Conservation (phyloP, 2,329 filamentous ascomycete species). For the Fusarium goolgardi region DNA sequence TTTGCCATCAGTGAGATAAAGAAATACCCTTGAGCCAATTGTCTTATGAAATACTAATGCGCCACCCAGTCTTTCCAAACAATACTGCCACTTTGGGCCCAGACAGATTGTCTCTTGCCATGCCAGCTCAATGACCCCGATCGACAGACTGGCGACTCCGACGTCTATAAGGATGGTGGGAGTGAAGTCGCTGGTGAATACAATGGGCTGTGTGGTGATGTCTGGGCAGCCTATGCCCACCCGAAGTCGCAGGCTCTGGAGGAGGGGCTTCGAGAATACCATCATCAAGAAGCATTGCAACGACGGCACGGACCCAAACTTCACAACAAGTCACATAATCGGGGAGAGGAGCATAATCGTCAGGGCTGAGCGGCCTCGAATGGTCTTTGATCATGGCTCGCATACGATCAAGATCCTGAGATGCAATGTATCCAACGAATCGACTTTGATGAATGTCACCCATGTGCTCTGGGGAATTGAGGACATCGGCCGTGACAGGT, state of each 20-base stretch:
- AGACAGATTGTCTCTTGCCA: neutral
- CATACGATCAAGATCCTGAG: slow-evolving; percentile 32
- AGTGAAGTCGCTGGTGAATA: slow-evolving; percentile 39
- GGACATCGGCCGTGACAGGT: slow-evolving; percentile 17
- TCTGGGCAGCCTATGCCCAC: slow-evolving; percentile 25
- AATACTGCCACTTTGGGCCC: neutral
- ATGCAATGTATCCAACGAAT: slow-evolving; percentile 40
- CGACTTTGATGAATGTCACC: slow-evolving; percentile 23
- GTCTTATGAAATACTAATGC: neutral
- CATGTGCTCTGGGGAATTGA: slow-evolving; percentile 13
- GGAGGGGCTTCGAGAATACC: slow-evolving; percentile 32
- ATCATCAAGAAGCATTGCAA: slow-evolving; percentile 25
- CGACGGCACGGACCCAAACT: slow-evolving; percentile 23
- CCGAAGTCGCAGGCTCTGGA: neutral
- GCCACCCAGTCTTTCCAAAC: neutral
- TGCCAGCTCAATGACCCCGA: neutral
- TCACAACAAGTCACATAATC: slow-evolving; percentile 13
- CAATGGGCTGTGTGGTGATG: slow-evolving; percentile 41
- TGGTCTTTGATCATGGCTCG: slow-evolving; percentile 22
- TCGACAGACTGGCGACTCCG: slow-evolving; percentile 16
- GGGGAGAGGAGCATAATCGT: neutral
- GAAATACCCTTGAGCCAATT: neutral
- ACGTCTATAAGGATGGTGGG: slow-evolving; percentile 40
- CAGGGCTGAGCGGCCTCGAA: slow-evolving; percentile 4
- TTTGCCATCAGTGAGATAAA: neutral